Conservation (phyloP, 345 rosid genomes). For the Linum lewisii region DNA sequence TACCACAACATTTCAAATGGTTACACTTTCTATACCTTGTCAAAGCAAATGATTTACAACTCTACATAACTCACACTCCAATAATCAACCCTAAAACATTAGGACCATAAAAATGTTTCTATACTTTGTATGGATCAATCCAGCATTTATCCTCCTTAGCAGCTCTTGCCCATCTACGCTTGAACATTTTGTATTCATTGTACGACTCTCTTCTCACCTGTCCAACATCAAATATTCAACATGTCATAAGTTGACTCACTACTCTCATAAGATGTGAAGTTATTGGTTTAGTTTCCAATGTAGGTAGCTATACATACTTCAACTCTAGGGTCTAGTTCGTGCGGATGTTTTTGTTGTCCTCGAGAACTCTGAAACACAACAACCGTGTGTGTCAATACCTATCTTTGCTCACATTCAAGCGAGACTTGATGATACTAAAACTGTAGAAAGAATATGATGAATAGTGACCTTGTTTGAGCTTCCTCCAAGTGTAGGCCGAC, state of each 20-base stretch:
- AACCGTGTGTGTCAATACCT: background rate
- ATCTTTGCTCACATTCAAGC: background rate
- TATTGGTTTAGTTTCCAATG: background rate
- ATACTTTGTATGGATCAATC: conserved; percentile 47
- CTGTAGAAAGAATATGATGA: background rate
- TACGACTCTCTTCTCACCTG: conserved; percentile 66
- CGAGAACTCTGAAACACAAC: background rate
- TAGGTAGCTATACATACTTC: conserved; percentile 29
- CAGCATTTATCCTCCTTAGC: conserved; percentile 40
- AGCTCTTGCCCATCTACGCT: conserved; percentile 41
- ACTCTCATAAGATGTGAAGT: background rate
- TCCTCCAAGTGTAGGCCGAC: conserved; percentile 53
- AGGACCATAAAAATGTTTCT: background rate
- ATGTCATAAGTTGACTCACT: background rate
- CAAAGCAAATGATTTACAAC: too few species aligned
- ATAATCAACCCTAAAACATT: too few species aligned
- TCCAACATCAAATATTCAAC: background rate
- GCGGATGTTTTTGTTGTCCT: conserved; percentile 19
- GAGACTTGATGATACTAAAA: background rate
- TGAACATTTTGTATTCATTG: conserved; percentile 34
- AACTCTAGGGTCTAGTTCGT: conserved; percentile 30
- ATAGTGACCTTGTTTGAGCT: conserved; percentile 24
- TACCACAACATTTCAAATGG: too few species aligned
- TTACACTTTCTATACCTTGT: too few species aligned
- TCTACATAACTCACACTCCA: too few species aligned